Base-by-base conservation (phyloP, 305 asterid genomes). In the Striga hermonthica region DNA sequence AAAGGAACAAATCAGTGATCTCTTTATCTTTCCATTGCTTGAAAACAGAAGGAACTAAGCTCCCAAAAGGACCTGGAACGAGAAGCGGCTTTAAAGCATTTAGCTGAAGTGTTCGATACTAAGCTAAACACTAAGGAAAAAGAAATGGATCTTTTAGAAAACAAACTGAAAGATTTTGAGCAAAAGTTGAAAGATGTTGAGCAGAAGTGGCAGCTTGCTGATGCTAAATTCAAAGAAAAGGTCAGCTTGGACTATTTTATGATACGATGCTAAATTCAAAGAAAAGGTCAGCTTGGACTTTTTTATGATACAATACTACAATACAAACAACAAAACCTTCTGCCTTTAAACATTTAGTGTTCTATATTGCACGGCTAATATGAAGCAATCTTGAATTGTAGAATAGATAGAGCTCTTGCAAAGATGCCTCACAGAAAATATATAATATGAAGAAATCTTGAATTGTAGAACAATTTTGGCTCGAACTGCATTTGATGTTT, bases 171-270 rank as follows among this genome's bases (percentile, higher is more conserved):
- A 78, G 92, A 84, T 60, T 82, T 87, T 39, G 83, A 83, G 67
- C 87, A 83, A 74, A 85, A 73, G 72, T 70, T 85, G 65, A 86
- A 84, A 78, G 92, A 84, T 60, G 82, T 87, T 39, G 83, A 83
- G 67, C 87, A 83, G 75, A 85, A 73, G 72, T 70, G 83, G 75
- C 90, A 82, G 81, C 59, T 77, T 38, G 86, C 82, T 59, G 87
- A 86, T 65, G 77, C 90, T 47, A 81, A 76, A 73, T 64, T 76
- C 57, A 90, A 85, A 73, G 88, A 80, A 69, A 80, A 81, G 94
- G 97, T 89, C 65, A 72, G 47, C 48, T n/a, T 54, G 37, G 22
- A 15, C 36, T 0, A 22, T n/a, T 49, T 49, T n/a, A n/a, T n/a
- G n/a, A n/a, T n/a, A n/a, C n/a, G 87, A 86, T 65, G 77, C 90